phyloP scores from a whole-genome alignment of 441 rosid species.

The Viola pubescens region DNA sequence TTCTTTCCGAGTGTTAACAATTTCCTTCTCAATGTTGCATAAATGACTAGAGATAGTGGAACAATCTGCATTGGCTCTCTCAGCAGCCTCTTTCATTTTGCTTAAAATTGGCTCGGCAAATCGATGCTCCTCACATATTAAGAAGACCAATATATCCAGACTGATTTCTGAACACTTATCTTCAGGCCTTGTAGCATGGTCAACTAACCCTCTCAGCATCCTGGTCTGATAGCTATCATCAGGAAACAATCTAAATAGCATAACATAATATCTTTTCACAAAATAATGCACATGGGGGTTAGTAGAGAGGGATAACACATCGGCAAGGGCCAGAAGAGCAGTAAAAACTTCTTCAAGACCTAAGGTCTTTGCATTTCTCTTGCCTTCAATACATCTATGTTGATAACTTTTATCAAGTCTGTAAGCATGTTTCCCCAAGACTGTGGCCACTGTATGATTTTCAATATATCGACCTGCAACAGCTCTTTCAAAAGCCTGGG shows the following conservation, averaged over 20 bases:
- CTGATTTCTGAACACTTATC: slow-evolving; percentile 43
- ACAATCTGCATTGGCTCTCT: slow-evolving; percentile 55
- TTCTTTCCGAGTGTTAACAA: slow-evolving; percentile 45
- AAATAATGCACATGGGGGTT: slow-evolving; percentile 51
- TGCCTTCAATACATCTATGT: slow-evolving; percentile 31
- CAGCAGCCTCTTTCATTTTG: slow-evolving; percentile 62
- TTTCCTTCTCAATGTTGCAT: slow-evolving; percentile 50
- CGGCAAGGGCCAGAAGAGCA: slow-evolving; percentile 59
- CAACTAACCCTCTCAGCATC: slow-evolving; percentile 65
- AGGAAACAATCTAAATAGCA: slow-evolving; percentile 52
- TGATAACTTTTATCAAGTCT: slow-evolving; percentile 33
- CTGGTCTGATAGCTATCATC: slow-evolving; percentile 49
- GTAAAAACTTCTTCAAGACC: slow-evolving; percentile 37
- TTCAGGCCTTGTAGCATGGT: slow-evolving; percentile 48
- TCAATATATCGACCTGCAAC: slow-evolving; percentile 54
- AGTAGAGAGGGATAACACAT: slow-evolving; percentile 53
- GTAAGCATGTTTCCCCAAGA: slow-evolving; percentile 52
- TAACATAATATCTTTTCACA: slow-evolving; percentile 52
- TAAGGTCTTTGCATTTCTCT: slow-evolving; percentile 30
- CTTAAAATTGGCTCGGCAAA: slow-evolving; percentile 46
- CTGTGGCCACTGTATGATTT: slow-evolving; percentile 47
- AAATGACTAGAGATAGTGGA: slow-evolving; percentile 64
- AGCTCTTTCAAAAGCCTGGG: slow-evolving; percentile 67
- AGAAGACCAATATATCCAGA: slow-evolving; percentile 56
- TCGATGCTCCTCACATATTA: slow-evolving; percentile 58